These are phyloP conservation scores for Phellopilus nigrolimitatus DNA, from an alignment of 1,284 basidiomycete species.

Conservation along the genomic window DNA sequence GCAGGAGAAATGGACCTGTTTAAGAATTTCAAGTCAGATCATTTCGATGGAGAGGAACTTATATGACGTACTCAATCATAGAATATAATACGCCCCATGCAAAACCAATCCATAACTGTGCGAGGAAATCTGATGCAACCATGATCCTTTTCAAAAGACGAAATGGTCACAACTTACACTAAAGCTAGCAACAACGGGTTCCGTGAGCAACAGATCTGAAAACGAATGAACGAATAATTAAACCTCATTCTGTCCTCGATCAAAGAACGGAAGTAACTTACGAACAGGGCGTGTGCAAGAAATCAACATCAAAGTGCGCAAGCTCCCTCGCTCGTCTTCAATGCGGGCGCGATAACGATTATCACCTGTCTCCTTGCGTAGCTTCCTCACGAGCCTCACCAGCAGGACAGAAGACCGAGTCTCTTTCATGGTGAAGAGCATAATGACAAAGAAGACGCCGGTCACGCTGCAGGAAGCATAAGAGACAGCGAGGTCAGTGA, in stretches of 20 bases:
- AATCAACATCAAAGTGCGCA: conserved; percentile 55
- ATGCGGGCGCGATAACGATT: conserved; percentile 53
- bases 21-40: not conserved
- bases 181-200: conserved; percentile 72
- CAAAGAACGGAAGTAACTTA: conserved; percentile 32
- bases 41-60: not conserved
- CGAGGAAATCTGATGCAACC: no score
- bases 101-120: conserved; percentile 69
- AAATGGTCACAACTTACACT: no score
- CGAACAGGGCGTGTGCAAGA: conserved; percentile 67
- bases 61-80: conserved; percentile 49
- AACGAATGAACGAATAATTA: no score
- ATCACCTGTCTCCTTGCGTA: conserved; percentile 60
- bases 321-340: conserved; percentile 56
- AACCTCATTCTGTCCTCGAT: no score
- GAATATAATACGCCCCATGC: conserved; percentile 76
- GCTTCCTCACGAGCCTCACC: conserved; percentile 49
- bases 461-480: conserved; percentile 34
- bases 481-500: no score
- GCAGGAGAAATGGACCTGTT: conserved; percentile 62
- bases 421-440: conserved; percentile 52
- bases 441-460: conserved; percentile 37
- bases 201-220: conserved; percentile 60
- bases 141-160: no score
- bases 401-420: conserved; percentile 61